A percentile compares a stretch with the other conserved stretches of the same genome.
These are phyloP conservation scores for Gymnopilus dilepis DNA, from an alignment of 768 basidiomycete genomes.

Conservation along the genomic window DNA sequence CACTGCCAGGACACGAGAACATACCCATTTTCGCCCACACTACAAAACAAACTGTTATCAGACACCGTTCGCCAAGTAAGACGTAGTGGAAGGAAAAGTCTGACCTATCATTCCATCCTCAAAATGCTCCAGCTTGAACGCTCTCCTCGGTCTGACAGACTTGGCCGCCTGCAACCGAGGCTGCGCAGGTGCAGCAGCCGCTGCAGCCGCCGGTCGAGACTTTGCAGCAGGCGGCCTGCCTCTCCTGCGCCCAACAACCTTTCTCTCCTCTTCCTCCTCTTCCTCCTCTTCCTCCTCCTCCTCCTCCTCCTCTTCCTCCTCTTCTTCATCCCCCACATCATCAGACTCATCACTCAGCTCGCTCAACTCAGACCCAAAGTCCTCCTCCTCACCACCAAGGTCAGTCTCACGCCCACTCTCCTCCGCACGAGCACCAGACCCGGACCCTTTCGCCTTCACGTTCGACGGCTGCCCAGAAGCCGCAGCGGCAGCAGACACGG, in stretches of 20 bases:
- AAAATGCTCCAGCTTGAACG: slow-evolving; percentile 21
- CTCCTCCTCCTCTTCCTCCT: slow-evolving; percentile 15
- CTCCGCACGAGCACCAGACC: background rate
- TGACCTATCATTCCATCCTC: slow-evolving; percentile 71
- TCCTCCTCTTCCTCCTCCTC: slow-evolving; percentile 2
- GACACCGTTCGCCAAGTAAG: background rate
- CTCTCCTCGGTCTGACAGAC: slow-evolving; percentile 17
- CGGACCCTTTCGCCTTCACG: too few species aligned
- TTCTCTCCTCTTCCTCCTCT: slow-evolving; percentile 21
- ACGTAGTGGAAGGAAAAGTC: slow-evolving; percentile 26
- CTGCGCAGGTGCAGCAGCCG: background rate
- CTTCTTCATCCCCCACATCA: slow-evolving; percentile 16
- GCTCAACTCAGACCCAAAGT: slow-evolving; percentile 24
- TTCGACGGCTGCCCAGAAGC: too few species aligned
- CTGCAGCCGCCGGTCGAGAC: background rate
- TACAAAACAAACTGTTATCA: slow-evolving; percentile 31
- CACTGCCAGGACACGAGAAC: slow-evolving; percentile 29
- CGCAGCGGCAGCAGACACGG: too few species aligned
- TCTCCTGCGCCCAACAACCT: background rate
- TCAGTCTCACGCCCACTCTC: too few species aligned
- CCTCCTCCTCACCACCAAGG: too few species aligned
- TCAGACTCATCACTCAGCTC: slow-evolving; percentile 22
- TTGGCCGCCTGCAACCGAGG: slow-evolving; percentile 9
- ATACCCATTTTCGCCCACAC: slow-evolving; percentile 87
- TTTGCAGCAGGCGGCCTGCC: too few species aligned